These are phyloP conservation scores for Metrosideros polymorpha DNA, from an alignment of 441 rosid genomes.

Conservation along the genomic window DNA sequence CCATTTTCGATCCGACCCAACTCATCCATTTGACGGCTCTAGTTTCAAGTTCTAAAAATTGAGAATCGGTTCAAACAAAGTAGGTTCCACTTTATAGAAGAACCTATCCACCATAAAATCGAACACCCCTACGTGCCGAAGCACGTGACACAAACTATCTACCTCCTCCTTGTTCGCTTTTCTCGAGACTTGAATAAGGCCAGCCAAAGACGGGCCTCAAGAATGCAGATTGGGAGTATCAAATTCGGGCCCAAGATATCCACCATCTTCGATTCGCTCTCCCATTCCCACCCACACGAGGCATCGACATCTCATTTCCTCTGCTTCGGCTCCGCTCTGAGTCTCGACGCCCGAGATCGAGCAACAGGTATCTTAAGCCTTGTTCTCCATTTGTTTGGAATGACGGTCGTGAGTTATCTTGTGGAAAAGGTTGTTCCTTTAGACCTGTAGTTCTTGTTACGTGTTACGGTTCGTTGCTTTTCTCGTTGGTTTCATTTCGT, in stretches of 20 bases:
- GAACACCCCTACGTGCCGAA: too few species aligned
- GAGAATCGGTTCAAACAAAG: too few species aligned
- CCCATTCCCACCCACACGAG: not conserved
- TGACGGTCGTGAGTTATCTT: not conserved
- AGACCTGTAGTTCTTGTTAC: not conserved
- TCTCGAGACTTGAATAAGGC: not conserved
- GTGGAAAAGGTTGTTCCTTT: not conserved
- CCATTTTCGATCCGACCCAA: too few species aligned
- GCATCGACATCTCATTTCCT: not conserved
- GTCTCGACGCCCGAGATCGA: not conserved
- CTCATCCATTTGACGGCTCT: too few species aligned
- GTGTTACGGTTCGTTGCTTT: not conserved
- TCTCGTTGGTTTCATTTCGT: not conserved
- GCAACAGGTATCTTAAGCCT: not conserved
- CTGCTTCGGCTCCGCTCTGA: not conserved
- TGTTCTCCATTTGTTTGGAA: not conserved
- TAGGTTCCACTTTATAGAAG: too few species aligned
- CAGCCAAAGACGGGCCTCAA: not conserved
- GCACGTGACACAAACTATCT: too few species aligned
- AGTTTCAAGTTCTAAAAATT: too few species aligned
- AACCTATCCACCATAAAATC: too few species aligned
- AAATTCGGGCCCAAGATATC: not conserved
- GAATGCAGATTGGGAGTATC: not conserved
- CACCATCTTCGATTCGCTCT: not conserved
- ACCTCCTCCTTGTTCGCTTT: too few species aligned